Evolutionary conservation across 805 yeast genomes (phyloP), one percentile per base, ranked within the genome.

Genomic region (Metschnikowia corniflorae): DNA sequence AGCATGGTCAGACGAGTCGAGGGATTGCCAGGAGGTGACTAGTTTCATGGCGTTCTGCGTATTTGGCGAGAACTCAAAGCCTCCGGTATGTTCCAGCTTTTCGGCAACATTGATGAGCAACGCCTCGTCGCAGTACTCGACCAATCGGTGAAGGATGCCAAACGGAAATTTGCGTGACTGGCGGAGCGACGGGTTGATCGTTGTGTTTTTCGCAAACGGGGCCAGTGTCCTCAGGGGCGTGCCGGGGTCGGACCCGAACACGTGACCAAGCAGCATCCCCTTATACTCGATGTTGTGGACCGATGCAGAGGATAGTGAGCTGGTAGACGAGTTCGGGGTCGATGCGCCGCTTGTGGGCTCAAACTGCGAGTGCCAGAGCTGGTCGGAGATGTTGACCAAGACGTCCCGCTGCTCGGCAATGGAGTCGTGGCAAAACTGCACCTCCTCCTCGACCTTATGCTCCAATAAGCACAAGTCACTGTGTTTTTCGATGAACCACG

Each of bases 401-500:
- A 75, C 51, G 7, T 70, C 71, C 17, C 74, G 70, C 37, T 86
- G 96, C 36, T 89, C 96, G 3, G 74, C 61, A 3, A 91, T 65
- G 14, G 72, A 68, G 48, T 93, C 97, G 47, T 91, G 96, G 30
- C 80, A 66, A 23, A 70, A 49, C 52, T 83, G 86, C 7, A 91
- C 77, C 22, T 80, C 80, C 47, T 87, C 88, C 52, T 81, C 88
- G 8, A 84, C 76, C 50, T 80, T 75, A 60, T 88, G 95, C 57
- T 89, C 97, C 23, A 86, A 75, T 19, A 85, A 68, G 51, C 99
- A 93, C 31, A 85, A 64, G 53, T 88, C 93, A 1, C 91, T 82
- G 60, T 93, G 99, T 33, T 81, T 74, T 50, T 91, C 98, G 26
- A 93, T 68, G 83, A 95, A 93, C 98, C 98, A 93, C 4, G 88